phyloP scores from a whole-genome alignment of 345 rosid species.

The Firmiana major region DNA sequence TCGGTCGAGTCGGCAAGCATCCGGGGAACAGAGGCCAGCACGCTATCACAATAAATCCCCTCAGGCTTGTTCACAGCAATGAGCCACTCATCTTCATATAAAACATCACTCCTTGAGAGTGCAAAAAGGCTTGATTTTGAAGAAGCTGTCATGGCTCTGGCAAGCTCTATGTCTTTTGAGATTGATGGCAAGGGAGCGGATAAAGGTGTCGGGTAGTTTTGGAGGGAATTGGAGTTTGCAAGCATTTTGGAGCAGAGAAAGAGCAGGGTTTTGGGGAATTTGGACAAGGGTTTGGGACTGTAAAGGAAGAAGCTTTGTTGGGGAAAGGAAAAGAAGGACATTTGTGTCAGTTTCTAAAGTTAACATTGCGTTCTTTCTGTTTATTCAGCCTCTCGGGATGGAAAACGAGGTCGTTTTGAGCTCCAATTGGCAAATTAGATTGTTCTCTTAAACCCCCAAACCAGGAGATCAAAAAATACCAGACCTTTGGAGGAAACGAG shows the following conservation, averaged over 20 bases:
- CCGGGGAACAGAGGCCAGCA: constrained; percentile 51
- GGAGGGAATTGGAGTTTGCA: constrained; percentile 18
- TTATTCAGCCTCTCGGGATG: no score
- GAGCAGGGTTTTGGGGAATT: constrained; percentile 23
- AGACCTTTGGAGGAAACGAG: neutral
- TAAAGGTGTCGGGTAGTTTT: constrained; percentile 63
- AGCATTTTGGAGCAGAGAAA: constrained; percentile 26
- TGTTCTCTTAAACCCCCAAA: constrained; percentile 5
- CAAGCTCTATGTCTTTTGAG: constrained; percentile 68
- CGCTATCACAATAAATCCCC: constrained; percentile 76
- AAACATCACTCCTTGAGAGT: constrained; percentile 39
- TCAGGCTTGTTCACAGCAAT: constrained; percentile 74
- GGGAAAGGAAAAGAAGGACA: constrained; percentile 18
- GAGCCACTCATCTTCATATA: constrained; percentile 84
- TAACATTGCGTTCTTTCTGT: neutral
- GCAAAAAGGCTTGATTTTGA: constrained; percentile 62
- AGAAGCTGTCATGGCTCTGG: constrained; percentile 77
- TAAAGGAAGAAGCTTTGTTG: constrained; percentile 20
- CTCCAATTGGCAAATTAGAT: neutral
- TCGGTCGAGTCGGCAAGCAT: constrained; percentile 28
- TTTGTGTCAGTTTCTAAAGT: constrained; percentile 6
- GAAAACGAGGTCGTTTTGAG: constrained; percentile 1
- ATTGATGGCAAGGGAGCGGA: constrained; percentile 64
- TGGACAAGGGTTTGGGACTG: constrained; percentile 20
- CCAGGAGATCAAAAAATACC: neutral